Percentiles rank a stretch among this genome's conserved stretches.
Evolutionary conservation across 2,329 filamentous ascomycete genomes (phyloP).

Genomic region (Immersiporthe knoxdaviesiana): DNA sequence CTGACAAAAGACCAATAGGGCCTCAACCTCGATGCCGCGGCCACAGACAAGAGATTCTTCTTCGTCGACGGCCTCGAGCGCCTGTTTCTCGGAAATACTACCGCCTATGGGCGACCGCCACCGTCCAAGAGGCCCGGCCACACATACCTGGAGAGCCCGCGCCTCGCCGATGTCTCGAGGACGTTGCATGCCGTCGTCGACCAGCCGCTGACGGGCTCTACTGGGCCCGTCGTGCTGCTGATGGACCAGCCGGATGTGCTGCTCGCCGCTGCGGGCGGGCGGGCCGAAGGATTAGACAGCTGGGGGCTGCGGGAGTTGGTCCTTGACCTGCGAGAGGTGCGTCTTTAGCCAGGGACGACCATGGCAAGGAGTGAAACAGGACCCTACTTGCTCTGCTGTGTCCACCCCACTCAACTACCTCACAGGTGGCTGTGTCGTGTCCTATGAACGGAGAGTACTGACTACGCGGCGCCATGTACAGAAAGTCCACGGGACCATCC

Average conservation of each 20-base stretch:
- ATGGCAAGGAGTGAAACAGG: too few species aligned
- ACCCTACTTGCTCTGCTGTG: background rate
- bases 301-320: slow-evolving; percentile 59
- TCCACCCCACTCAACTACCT: background rate
- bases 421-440: background rate
- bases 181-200: slow-evolving; percentile 46
- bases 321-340: slow-evolving; percentile 65
- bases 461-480: slow-evolving; percentile 37
- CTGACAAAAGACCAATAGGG: slow-evolving; percentile 49
- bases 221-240: slow-evolving; percentile 55
- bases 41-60: slow-evolving; percentile 61
- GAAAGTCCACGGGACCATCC: slow-evolving; percentile 66
- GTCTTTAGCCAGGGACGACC: slow-evolving; percentile 36
- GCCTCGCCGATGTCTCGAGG: slow-evolving; percentile 42
- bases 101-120: slow-evolving; percentile 9
- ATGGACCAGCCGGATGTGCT: slow-evolving; percentile 69
- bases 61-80: slow-evolving; percentile 77
- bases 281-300: slow-evolving; percentile 46
- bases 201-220: slow-evolving; percentile 32
- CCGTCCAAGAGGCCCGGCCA: slow-evolving; percentile 26
- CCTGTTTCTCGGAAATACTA: slow-evolving; percentile 47
- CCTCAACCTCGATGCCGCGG: slow-evolving; percentile 68
- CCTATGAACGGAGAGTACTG: background rate
- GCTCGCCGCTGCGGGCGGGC: slow-evolving; percentile 60
- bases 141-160: slow-evolving; percentile 38